These are phyloP conservation scores for Ambrosia hybrid DNA, from an alignment of 140 eudicot genomes.

Conservation along the genomic window DNA sequence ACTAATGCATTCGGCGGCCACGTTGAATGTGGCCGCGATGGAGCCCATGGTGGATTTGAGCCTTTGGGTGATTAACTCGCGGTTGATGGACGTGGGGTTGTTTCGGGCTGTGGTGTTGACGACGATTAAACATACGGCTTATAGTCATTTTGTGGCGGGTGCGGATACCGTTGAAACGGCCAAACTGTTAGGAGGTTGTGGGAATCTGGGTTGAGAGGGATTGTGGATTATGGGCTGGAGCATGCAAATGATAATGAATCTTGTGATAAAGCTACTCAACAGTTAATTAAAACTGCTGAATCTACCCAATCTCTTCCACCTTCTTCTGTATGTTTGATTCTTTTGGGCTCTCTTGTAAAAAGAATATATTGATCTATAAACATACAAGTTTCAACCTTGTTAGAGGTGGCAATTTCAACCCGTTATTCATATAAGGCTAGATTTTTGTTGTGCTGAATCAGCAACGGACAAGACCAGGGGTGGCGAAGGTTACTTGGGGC, in stretches of 20 bases:
- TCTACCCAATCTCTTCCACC: constrained; percentile 47
- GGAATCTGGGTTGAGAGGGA: constrained; percentile 68
- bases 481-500: too few species aligned
- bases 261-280: constrained; percentile 58
- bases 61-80: constrained; percentile 68
- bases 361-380: background rate
- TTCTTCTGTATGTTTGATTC: constrained; percentile 48
- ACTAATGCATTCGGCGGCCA: constrained; percentile 53
- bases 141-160: constrained; percentile 84
- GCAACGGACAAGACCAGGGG: background rate
- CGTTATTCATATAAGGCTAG: background rate
- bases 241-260: constrained; percentile 71
- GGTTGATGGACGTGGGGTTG: constrained; percentile 49
- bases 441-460: background rate
- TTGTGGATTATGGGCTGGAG: constrained; percentile 86
- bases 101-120: constrained; percentile 39
- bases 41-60: constrained; percentile 75
- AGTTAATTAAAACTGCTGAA: constrained; percentile 55
- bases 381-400: background rate
- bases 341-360: background rate
- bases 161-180: constrained; percentile 53
- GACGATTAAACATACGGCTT: constrained; percentile 44
- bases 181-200: constrained; percentile 50
- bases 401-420: background rate
- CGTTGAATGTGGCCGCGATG: constrained; percentile 48